Percentiles rank a stretch among this genome's conserved stretches.
These are phyloP conservation scores for Davidsoniella eucalypti DNA, from an alignment of 2,329 filamentous ascomycete genomes.

Conservation along the genomic window DNA sequence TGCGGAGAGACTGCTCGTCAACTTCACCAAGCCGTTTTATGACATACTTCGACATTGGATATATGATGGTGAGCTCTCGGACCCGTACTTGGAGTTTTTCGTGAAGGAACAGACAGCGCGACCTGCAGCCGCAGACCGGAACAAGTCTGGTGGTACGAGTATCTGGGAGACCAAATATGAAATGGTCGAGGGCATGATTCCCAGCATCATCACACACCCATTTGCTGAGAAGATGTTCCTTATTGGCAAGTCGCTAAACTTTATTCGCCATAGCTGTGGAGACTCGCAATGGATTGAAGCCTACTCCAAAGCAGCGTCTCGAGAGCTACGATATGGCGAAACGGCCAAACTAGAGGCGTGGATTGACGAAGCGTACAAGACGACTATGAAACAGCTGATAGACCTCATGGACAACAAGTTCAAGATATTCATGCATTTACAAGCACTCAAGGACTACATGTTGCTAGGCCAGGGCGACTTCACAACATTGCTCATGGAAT, in stretches of 20 bases:
- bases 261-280: slow-evolving; percentile 87
- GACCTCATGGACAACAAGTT: slow-evolving; percentile 92
- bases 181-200: slow-evolving; percentile 43
- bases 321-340: slow-evolving; percentile 82
- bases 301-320: slow-evolving; percentile 84
- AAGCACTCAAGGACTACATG: slow-evolving; percentile 86
- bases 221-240: slow-evolving; percentile 94
- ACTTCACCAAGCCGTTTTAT: slow-evolving; percentile 89
- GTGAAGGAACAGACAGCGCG: slow-evolving; percentile 51
- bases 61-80: slow-evolving; percentile 93
- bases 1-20: slow-evolving; percentile 70
- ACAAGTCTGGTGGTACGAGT: slow-evolving; percentile 48
- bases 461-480: slow-evolving; percentile 93
- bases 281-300: slow-evolving; percentile 91
- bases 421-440: slow-evolving; percentile 80
- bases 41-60: slow-evolving; percentile 95
- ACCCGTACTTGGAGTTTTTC: slow-evolving; percentile 91
- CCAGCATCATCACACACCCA: slow-evolving; percentile 80
- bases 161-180: slow-evolving; percentile 69
- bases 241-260: slow-evolving; percentile 95
- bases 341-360: slow-evolving; percentile 80
- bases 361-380: slow-evolving; percentile 95
- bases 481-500: slow-evolving; percentile 93
- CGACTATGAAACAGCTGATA: slow-evolving; percentile 89
- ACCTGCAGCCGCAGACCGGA: slow-evolving; percentile 29